These are phyloP conservation scores for Eremothecium cymbalariae DNA, from an alignment of 1,139 yeast species.

Conservation along the genomic window DNA sequence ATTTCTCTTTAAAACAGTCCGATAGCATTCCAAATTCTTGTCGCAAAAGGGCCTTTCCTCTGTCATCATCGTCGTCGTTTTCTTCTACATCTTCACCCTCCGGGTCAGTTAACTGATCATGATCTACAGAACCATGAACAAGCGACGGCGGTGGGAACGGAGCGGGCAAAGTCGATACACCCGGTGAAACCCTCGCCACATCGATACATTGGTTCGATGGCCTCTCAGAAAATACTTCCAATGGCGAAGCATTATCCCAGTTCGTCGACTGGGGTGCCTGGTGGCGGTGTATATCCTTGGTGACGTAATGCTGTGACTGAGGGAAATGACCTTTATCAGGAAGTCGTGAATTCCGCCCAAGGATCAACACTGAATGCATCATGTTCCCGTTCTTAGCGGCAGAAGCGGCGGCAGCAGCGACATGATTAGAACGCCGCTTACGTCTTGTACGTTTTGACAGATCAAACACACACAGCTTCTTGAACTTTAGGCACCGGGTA, in stretches of 20 bases:
- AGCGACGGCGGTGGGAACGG: not conserved
- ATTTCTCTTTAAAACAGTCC: too few species aligned
- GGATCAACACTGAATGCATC: too few species aligned
- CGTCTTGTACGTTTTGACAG: conserved; percentile 52
- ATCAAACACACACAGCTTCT: conserved; percentile 61
- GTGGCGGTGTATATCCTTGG: too few species aligned
- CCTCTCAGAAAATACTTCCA: too few species aligned
- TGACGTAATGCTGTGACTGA: too few species aligned
- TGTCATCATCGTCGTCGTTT: conserved; percentile 1
- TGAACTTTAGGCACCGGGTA: conserved; percentile 59
- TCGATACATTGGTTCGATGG: too few species aligned
- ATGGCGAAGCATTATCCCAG: too few species aligned
- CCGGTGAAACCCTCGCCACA: not conserved
- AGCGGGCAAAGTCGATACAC: not conserved
- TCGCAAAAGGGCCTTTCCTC: too few species aligned
- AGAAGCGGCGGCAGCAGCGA: conserved; percentile 2
- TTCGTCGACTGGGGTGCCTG: too few species aligned
- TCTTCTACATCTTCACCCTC: conserved; percentile 3
- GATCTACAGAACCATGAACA: not conserved
- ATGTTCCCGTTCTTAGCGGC: too few species aligned
- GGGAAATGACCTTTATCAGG: too few species aligned
- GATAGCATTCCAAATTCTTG: conserved; percentile 21
- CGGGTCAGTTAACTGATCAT: conserved; percentile 1
- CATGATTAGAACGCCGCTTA: conserved; percentile 26
- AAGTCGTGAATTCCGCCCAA: too few species aligned